Evolutionary conservation across 108 stramenopile species (phyloP).

Genomic region (Cyclotella atomus): DNA sequence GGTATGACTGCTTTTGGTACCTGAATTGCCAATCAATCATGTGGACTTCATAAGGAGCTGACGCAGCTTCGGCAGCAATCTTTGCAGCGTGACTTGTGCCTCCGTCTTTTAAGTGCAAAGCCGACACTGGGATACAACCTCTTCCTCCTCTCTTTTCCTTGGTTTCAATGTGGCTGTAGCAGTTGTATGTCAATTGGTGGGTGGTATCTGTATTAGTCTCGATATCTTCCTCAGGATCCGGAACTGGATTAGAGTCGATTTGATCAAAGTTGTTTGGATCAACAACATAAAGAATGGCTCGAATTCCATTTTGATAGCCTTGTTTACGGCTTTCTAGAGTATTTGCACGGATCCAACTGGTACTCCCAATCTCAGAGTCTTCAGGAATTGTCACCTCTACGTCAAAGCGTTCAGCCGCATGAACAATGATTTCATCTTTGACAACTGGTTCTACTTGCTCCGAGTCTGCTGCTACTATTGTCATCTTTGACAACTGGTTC

Average conservation of each 20-base stretch:
- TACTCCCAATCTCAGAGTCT: conserved; percentile 3
- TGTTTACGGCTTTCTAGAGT: conserved; percentile 5
- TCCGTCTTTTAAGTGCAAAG: neutral
- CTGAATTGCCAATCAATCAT: neutral
- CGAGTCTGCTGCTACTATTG: no score
- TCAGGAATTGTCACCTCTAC: conserved; percentile 17
- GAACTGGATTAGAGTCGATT: neutral
- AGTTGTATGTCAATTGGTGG: neutral
- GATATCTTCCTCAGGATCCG: conserved; percentile 1
- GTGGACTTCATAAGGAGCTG: neutral
- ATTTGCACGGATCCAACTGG: conserved; percentile 27
- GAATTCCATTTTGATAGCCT: conserved; percentile 21
- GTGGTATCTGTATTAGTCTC: conserved; percentile 1
- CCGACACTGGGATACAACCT: neutral
- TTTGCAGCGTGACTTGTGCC: neutral
- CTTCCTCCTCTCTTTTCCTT: neutral
- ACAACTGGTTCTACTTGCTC: no score
- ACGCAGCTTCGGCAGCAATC: neutral
- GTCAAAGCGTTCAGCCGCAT: conserved; percentile 16
- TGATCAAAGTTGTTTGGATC: neutral
- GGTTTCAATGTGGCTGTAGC: neutral
- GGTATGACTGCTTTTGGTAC: neutral
- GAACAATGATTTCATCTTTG: conserved; percentile 1
- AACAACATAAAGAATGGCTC: neutral
- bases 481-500: conserved; percentile 14